Base-by-base conservation (phyloP, 1,284 basidiomycete species). In the Heterobasidion irregulare region DNA sequence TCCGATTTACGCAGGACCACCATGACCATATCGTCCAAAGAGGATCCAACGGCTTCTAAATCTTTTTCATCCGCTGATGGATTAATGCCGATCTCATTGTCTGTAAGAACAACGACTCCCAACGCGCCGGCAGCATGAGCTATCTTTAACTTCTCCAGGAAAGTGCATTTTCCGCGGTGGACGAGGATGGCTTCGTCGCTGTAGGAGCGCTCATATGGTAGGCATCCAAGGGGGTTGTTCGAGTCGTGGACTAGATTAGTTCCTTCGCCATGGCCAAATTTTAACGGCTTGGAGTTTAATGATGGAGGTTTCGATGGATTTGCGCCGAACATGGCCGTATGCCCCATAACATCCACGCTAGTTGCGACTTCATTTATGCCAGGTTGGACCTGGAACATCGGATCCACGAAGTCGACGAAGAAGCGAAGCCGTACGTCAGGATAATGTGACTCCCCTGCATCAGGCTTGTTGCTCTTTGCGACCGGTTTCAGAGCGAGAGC, bases 131-230 rank as follows among this genome's bases (percentile, higher is more conserved):
- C 85, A 13, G 72, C 68, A 44, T 77, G 75, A 5, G 90, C 92
- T 52, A 75, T 61, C 15, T 81, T 53, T 10, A 93, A 74, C 71
- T 95, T 96, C 63, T 90, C 80, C 16, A 91, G 65, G 70, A 95
- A 95, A 2, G 89, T 86, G 67, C 92, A 96, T 12, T 76, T 78
- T 15, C 92, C 92, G 49, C 92, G 78, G 53, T 72, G 70, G 6
- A 84, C 73, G 8, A 90, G 66, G 33, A 89, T 63, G 1, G 82
- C 76, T 35, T 75, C 75, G 53, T 78, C 76, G 6, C 70, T 65
- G 58, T 81, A 79, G 4, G 65, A 53, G 41, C 74, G 67, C 1
- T 68, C 61, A 66, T 83, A 90, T 7, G 79, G 73, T 5, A 57
- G 51, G 62, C 88, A 91, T 3, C 88, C 88, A n/a, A 75, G 66